These are phyloP conservation scores for Conoideocrella luteorostrata DNA, from an alignment of 2,329 filamentous ascomycete genomes.

Conservation along the genomic window DNA sequence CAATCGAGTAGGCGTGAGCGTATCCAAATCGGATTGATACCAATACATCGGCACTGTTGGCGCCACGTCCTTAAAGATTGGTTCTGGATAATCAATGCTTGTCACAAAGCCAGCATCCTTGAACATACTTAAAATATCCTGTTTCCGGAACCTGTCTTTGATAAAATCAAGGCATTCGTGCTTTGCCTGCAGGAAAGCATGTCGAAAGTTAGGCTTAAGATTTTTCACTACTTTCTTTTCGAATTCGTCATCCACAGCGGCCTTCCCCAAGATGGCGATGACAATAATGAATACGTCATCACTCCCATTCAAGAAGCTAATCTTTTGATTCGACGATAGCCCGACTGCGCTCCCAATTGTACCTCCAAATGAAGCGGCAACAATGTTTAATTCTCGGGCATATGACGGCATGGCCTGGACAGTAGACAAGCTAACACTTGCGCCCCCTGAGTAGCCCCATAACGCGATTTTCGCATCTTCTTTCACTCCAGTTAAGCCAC, in stretches of 20 bases:
- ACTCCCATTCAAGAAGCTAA: no score
- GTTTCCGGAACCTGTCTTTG: conserved; percentile 19
- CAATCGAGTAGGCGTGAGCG: background rate
- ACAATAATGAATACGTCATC: conserved; percentile 15
- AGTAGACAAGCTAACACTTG: background rate
- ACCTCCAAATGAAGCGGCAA: background rate
- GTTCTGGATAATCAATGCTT: background rate
- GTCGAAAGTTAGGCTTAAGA: conserved; percentile 13
- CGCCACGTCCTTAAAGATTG: background rate
- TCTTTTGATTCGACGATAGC: no score
- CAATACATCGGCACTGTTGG: background rate
- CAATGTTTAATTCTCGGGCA: background rate
- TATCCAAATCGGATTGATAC: background rate
- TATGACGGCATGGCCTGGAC: background rate
- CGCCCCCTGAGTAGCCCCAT: background rate
- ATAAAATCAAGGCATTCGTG: conserved; percentile 20
- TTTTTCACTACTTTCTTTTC: conserved; percentile 10
- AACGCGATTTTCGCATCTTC: background rate
- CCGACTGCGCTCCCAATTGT: no score
- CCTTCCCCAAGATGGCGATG: conserved; percentile 14
- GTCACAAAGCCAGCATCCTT: conserved; percentile 14
- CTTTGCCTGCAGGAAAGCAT: conserved; percentile 23
- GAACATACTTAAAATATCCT: conserved; percentile 36
- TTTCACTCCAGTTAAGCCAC: background rate
- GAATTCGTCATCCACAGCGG: conserved; percentile 14